Base-by-base conservation (phyloP, 441 rosid genomes). In the Adansonia gregorii region DNA sequence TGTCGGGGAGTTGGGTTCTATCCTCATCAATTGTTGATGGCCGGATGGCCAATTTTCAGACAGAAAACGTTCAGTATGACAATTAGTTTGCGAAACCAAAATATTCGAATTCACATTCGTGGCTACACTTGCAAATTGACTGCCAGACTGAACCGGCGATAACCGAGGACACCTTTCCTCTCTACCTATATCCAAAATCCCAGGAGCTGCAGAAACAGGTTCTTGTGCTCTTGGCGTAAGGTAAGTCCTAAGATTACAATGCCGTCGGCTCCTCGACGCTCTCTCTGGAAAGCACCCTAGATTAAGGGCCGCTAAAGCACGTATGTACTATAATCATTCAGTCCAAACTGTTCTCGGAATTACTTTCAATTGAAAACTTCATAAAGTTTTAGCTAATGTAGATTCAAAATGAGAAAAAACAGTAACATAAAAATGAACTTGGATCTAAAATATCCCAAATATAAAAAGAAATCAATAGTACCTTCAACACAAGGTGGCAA, bases 401-500 rank as follows among this genome's bases (percentile, higher is more conserved):
- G 75, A 68, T 75, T 67, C 72, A 68, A 74, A 76, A 55, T 48
- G 41, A 73, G 61, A 65, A 45, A 22, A 55, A 72, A 69, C 5
- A 72, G 9, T 31, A 31, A 31, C 39, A 31, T 31, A 31, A 31
- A 31, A 31, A 31, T 31, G 39, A 31, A 31, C 39, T 31, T 31
- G 39, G 39, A 31, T 31, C 39, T 31, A 31, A 31, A 31, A 31
- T 31, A 31, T 31, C 39, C 39, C 39, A 31, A 31, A 31, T 31
- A 31, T 31, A 31, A 27, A 6, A 24, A 55, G 52, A 71, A 82
- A 56, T 10, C 4, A 59, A 73, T 7, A 58, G 17, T 86, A 96
- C 99, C 99, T 94, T 96, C 99, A 80, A 96, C 90, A 80, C 99
- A 96, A 41, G 98, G 98, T 76, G 97, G 99, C 87, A 96, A 87